Evolutionary conservation across 768 basidiomycete species (phyloP).

Genomic region (Lyophyllum semitale): DNA sequence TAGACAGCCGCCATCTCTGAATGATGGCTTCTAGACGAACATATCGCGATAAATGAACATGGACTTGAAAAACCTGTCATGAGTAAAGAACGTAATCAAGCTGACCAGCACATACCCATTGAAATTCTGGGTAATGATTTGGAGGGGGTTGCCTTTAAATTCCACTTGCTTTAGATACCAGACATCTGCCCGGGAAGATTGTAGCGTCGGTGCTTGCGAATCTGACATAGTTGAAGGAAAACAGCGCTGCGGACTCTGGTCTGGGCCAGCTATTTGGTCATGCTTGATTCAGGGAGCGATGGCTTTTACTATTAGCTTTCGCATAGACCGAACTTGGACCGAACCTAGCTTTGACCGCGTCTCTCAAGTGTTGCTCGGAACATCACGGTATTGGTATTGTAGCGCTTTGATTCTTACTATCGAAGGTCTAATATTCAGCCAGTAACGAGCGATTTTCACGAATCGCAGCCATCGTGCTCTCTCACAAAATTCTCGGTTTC

Average conservation of each 20-base stretch:
- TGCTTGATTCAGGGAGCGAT: not conserved
- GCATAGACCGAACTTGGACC: no score
- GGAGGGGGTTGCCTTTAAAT: conserved; percentile 48
- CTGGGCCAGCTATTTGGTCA: not conserved
- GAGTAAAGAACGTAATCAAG: not conserved
- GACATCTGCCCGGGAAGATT: conserved; percentile 56
- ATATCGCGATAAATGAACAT: conserved; percentile 90
- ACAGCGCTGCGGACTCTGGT: not conserved
- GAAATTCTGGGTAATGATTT: conserved; percentile 82
- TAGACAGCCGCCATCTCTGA: not conserved
- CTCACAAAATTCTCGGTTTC: no score
- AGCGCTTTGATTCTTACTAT: no score
- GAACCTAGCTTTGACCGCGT: no score
- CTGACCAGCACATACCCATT: conserved; percentile 63
- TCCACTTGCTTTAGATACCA: conserved; percentile 76
- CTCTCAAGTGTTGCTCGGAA: no score
- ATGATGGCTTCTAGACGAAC: conserved; percentile 40
- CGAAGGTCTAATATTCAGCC: no score
- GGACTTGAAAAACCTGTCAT: conserved; percentile 49
- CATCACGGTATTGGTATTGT: no score
- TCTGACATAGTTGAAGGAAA: conserved; percentile 8
- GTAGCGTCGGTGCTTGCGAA: conserved; percentile 28
- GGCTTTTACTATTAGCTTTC: no score
- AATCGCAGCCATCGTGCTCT: no score
- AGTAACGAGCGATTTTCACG: no score